Percentiles rank a stretch among this genome's conserved stretches.
Conservation (phyloP, 2,329 filamentous ascomycete species). For the Fusarium sarcochroum region DNA sequence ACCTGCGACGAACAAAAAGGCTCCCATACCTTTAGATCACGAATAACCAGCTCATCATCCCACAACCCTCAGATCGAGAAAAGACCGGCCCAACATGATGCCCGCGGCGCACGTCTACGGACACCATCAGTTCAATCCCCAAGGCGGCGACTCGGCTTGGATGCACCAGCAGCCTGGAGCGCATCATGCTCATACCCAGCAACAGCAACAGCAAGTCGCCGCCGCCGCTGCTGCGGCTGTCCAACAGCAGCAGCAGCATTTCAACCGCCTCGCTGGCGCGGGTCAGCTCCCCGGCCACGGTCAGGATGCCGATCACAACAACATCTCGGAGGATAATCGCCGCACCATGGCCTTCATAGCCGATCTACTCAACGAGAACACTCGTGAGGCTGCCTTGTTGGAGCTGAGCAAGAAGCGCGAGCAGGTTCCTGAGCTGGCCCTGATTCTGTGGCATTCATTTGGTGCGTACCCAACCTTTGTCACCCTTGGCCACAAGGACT, state of each 20-base stretch:
- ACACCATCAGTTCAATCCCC: conserved; percentile 76
- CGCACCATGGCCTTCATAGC: conserved; percentile 94
- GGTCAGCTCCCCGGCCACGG: conserved; percentile 63
- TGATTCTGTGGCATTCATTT: conserved; percentile 99
- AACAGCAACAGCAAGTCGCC: conserved; percentile 59
- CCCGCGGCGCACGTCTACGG: conserved; percentile 75
- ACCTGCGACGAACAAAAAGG: conserved; percentile 2
- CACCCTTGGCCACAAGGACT: conserved; percentile 11
- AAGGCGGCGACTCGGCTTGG: conserved; percentile 72
- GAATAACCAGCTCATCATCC: background rate
- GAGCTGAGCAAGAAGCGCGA: conserved; percentile 99
- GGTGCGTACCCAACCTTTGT: conserved; percentile 69
- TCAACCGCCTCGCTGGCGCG: conserved; percentile 76
- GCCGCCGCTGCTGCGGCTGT: conserved; percentile 64
- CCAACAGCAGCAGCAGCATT: conserved; percentile 73
- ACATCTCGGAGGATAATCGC: conserved; percentile 89
- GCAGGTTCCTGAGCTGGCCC: conserved; percentile 94
- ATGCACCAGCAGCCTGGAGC: conserved; percentile 73
- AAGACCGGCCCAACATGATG: conserved; percentile 66
- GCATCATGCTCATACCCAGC: conserved; percentile 72
- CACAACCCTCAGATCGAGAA: conserved; percentile 24
- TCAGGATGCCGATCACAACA: conserved; percentile 72
- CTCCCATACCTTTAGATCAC: background rate
- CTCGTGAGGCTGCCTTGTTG: conserved; percentile 89
- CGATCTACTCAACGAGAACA: conserved; percentile 88